A percentile compares a stretch with the other conserved stretches of the same genome.
Evolutionary conservation across 129 eudicot species (phyloP).

Genomic region (Artemisia annua): DNA sequence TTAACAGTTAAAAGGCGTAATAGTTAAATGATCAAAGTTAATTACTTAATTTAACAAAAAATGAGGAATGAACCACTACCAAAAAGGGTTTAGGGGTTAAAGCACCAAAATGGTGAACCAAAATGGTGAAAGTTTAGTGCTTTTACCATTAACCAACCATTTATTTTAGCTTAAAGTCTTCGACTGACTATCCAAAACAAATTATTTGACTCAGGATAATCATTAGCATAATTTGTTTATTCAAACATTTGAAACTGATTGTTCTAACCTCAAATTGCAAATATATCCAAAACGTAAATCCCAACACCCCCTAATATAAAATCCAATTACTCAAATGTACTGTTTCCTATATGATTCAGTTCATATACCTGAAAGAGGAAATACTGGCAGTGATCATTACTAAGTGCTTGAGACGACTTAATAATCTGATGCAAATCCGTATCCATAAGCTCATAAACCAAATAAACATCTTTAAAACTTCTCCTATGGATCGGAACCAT

Average conservation of each 20-base stretch:
- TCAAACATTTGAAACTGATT: not conserved
- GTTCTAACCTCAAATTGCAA: not conserved
- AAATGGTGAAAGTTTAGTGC: too few species aligned
- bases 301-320: not conserved
- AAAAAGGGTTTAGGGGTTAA: too few species aligned
- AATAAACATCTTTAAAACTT: slow-evolving; percentile 74
- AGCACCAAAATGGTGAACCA: too few species aligned
- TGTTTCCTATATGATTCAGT: not conserved
- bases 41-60: too few species aligned
- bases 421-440: slow-evolving; percentile 74
- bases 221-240: not conserved
- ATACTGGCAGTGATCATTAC: slow-evolving; percentile 77
- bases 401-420: slow-evolving; percentile 69
- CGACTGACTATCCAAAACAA: too few species aligned
- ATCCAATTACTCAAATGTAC: not conserved
- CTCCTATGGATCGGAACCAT: slow-evolving; percentile 68
- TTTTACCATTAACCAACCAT: too few species aligned
- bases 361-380: slow-evolving; percentile 71
- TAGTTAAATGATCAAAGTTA: too few species aligned
- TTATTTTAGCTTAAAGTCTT: too few species aligned
- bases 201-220: not conserved
- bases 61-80: too few species aligned
- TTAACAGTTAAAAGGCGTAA: too few species aligned
- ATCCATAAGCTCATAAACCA: slow-evolving; percentile 87
- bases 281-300: not conserved